Evolutionary conservation across 2,329 filamentous ascomycete species (phyloP).

Genomic region (Graphilbum sp.): DNA sequence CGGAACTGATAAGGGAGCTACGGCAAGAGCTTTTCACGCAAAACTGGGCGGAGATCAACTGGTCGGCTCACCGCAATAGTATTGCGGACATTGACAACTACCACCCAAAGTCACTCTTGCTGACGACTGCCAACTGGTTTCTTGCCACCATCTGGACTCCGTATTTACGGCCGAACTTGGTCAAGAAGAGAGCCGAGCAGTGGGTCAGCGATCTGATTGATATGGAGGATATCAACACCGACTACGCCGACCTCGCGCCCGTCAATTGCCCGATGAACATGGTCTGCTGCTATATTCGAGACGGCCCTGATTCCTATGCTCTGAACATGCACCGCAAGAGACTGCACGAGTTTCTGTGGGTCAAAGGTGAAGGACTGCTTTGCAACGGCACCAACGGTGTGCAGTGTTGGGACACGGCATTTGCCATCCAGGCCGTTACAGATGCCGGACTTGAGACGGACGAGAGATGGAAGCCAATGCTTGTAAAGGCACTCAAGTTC

Average conservation of each 20-base stretch:
- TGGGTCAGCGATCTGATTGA: conserved; percentile 73
- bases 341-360: conserved; percentile 75
- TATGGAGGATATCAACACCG: conserved; percentile 87
- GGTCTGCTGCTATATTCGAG: conserved; percentile 68
- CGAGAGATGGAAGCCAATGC: conserved; percentile 64
- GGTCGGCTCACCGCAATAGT: conserved; percentile 61
- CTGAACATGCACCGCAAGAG: conserved; percentile 67
- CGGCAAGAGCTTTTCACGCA: conserved; percentile 71
- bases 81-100: conserved; percentile 76
- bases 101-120: conserved; percentile 74
- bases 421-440: conserved; percentile 67
- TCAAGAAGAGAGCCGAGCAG: conserved; percentile 59
- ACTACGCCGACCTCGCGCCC: conserved; percentile 70
- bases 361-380: conserved; percentile 84
- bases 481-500: conserved; percentile 67
- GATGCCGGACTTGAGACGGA: conserved; percentile 67
- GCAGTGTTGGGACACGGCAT: conserved; percentile 91
- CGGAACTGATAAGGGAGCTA: conserved; percentile 54
- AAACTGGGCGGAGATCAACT: conserved; percentile 63
- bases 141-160: conserved; percentile 69
- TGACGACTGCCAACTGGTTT: conserved; percentile 65
- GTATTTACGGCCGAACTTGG: conserved; percentile 47
- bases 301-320: conserved; percentile 58
- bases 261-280: conserved; percentile 86
- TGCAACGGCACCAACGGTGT: conserved; percentile 97